Base-by-base conservation (phyloP, 306 rosid genomes). In the Canavalia ensiformis region DNA sequence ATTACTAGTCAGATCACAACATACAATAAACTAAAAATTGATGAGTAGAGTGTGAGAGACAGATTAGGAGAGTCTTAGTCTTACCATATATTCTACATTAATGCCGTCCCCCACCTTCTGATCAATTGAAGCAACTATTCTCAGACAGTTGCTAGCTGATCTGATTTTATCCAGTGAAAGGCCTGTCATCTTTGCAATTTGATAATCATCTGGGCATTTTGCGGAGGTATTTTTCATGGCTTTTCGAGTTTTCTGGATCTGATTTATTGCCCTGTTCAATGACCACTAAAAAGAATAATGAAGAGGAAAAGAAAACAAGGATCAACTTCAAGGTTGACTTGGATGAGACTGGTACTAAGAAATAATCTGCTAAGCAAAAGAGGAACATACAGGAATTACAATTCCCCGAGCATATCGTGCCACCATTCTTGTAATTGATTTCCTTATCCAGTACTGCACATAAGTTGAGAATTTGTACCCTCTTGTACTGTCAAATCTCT, bases 381-480 rank as follows among this genome's bases (percentile, higher is more conserved):
- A 82, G 68, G 55, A 70, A 88, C 90, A 50, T 93, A 95, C 99
- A 46, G 97, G 97, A 85, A 95, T 54, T 75, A 82, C 76, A 37
- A 95, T 86, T 79, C 95, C 94, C 58, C 94, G 91, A 4, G 95
- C 87, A 84, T 87, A 86, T 42, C 69, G 87, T 18, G 90, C 82
- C 86, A 91, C 92, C 88, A 89, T 82, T 82, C 74, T 89, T 47
- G 91, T 93, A 91, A 95, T 91, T 58, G 98, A 87, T 84, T 89
- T 93, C 86, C 94, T 90, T 76, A 93, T 91, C 99, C 99, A 95
- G 84, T 89, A 93, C 51, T 91, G 97, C 52, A 89, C 97, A 84
- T 95, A 95, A 45, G 99, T 95, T 73, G 99, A 93, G 92, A 95
- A 90, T 87, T 86, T 86, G 80, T 88, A 90, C 45, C 99, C 99